Percentiles rank a stretch among this genome's conserved stretches.
Conservation (phyloP, 1,284 basidiomycete species). For the Cryptococcus amylolentus region DNA sequence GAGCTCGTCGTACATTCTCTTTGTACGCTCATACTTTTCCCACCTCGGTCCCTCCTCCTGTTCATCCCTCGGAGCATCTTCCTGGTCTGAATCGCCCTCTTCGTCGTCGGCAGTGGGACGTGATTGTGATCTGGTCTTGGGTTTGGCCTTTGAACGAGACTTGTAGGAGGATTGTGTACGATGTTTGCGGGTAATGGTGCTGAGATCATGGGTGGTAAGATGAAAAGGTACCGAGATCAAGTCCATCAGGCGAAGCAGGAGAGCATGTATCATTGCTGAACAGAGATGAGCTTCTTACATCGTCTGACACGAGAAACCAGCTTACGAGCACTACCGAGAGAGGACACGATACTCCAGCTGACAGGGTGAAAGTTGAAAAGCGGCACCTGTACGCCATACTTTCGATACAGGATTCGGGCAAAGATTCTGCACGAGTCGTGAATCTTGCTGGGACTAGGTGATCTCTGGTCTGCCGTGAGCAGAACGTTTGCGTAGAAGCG, state of each 20-base stretch:
- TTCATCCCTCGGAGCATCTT: neutral
- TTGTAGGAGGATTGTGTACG: conserved; percentile 37
- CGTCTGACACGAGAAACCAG: conserved; percentile 15
- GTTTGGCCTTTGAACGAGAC: neutral
- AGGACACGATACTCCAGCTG: conserved; percentile 71
- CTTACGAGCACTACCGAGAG: conserved; percentile 72
- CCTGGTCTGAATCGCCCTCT: neutral
- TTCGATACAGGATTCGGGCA: conserved; percentile 25
- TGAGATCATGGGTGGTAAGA: conserved; percentile 21
- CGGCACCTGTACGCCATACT: conserved; percentile 65
- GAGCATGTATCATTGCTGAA: too few relatives aligned
- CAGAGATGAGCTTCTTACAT: too few relatives aligned
- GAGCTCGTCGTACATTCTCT: conserved; percentile 43
- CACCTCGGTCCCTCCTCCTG: neutral
- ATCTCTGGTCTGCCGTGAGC: conserved; percentile 9
- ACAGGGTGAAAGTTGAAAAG: conserved; percentile 74
- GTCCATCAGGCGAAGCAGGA: conserved; percentile 31
- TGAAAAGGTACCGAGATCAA: conserved; percentile 29
- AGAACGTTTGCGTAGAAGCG: neutral
- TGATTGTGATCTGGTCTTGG: conserved; percentile 2
- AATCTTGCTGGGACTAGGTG: conserved; percentile 20
- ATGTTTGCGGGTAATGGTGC: conserved; percentile 44
- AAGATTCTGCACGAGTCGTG: conserved; percentile 21
- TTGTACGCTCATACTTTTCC: conserved; percentile 19
- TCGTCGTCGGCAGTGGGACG: conserved; percentile 55